Evolutionary conservation across 441 rosid genomes (phyloP), one percentile per base, ranked within the genome.

Genomic region (Mallotus japonicus): DNA sequence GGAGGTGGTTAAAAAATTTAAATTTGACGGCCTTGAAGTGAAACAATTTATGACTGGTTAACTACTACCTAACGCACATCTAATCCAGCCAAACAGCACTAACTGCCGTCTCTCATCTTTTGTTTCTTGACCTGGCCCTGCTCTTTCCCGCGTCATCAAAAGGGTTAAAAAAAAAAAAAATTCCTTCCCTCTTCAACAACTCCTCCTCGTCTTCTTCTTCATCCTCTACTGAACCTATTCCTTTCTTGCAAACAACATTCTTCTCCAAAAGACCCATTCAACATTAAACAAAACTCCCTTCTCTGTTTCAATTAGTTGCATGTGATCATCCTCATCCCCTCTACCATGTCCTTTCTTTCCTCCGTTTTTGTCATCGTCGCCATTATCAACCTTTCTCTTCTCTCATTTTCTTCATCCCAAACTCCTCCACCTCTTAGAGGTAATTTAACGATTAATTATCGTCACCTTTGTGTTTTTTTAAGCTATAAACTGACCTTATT

Each of bases 241-340:
- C 83, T 87, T 83, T 44, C 85, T 83, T 82, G 79, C 78, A 24
- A 2, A 6, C 22, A 19, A 49, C 7, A 15, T 62, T 62, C 77
- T 74, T 67, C 70, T 28, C 32, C 79, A 74, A 19, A 67, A 68
- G 87, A 88, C 85, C 75, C 80, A 67, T 87, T 88, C 91, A 79
- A 86, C 6, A 22, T 28, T 28, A 28, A 28, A 28, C 32, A 28
- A 28, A 28, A 28, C 65, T 13, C 22, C 22, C 73, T 51, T 44
- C 62, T 54, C 60, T 24, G 58, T 10, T 28, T n/a, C 13, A 28
- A 28, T 28, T 28, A 28, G 32, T 28, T 28, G 32, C 32, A 28
- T 28, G 32, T 2, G 32, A 28, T 28, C 32, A 28, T 2, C 32
- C 32, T 28, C 32, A 28, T 28, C 3, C 32, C 32, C 32, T 28